Conservation (phyloP, 1,284 basidiomycete species). For the Trichosporon coremiiforme region DNA sequence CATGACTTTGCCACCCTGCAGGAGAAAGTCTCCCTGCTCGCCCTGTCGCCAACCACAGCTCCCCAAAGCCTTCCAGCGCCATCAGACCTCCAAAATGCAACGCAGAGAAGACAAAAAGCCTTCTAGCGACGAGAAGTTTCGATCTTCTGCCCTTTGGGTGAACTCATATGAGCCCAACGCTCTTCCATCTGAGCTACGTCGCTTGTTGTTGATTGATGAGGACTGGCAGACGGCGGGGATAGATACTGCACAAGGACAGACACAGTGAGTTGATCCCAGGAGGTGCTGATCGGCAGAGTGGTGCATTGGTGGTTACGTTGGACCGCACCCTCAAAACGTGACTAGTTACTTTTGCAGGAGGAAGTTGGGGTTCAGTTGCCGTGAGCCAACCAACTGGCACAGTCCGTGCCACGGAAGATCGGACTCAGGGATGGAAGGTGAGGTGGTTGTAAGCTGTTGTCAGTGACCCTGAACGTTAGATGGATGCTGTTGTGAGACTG, state of each 20-base stretch:
- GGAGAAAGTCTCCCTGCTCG: too few species aligned
- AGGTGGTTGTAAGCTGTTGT: neutral
- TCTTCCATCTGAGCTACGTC: conserved; percentile 19
- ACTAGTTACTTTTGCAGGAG: neutral
- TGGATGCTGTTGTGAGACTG: too few species aligned
- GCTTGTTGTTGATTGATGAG: neutral
- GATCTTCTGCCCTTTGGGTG: conserved; percentile 19
- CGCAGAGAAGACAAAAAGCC: neutral
- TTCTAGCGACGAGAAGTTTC: conserved; percentile 17
- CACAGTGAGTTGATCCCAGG: neutral
- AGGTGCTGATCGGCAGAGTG: neutral
- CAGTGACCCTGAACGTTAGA: too few species aligned
- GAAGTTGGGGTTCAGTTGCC: neutral
- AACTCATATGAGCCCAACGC: conserved; percentile 18
- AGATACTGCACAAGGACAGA: neutral
- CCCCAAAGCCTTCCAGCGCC: neutral
- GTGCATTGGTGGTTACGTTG: neutral
- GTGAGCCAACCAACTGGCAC: too few species aligned
- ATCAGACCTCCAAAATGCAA: neutral
- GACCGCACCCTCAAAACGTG: neutral
- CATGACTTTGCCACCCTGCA: neutral
- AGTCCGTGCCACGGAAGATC: too few species aligned
- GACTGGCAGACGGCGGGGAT: too few species aligned
- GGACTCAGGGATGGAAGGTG: too few species aligned
- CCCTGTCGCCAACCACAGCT: neutral